Evolutionary conservation across 345 rosid species (phyloP).

Genomic region (Alliaria petiolata): DNA sequence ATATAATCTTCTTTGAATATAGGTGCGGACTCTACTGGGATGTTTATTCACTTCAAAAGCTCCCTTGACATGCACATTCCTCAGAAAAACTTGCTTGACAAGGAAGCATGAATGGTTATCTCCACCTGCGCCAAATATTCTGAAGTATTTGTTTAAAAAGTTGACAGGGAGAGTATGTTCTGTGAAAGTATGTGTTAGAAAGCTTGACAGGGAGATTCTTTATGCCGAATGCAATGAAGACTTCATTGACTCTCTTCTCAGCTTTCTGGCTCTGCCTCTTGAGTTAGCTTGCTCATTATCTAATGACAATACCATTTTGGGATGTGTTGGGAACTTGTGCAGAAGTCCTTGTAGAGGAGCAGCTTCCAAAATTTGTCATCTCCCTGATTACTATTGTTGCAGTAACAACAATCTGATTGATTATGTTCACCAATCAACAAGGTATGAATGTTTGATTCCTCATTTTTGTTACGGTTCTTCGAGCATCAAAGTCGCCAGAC

Average conservation of each 20-base stretch:
- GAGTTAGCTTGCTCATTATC: constrained; percentile 1
- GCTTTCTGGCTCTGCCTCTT: neutral
- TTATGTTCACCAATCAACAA: neutral
- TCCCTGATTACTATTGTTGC: neutral
- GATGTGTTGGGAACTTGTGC: neutral
- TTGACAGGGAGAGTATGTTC: neutral
- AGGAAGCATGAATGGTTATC: neutral
- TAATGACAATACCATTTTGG: neutral
- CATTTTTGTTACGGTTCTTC: neutral
- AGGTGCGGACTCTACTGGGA: neutral
- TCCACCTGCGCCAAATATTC: neutral
- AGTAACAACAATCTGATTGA: neutral
- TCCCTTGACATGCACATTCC: neutral
- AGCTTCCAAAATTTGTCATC: neutral
- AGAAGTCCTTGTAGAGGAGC: neutral
- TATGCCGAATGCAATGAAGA: constrained; percentile 6
- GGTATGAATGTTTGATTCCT: neutral
- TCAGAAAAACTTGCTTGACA: neutral
- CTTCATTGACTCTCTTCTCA: constrained; percentile 1
- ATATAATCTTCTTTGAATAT: neutral
- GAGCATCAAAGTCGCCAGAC: neutral
- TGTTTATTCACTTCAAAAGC: neutral
- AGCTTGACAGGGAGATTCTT: neutral
- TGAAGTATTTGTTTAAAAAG: no score
- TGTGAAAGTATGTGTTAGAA: neutral